phyloP scores from a whole-genome alignment of 495 filamentous ascomycete genomes.

The Neurospora sp. region DNA sequence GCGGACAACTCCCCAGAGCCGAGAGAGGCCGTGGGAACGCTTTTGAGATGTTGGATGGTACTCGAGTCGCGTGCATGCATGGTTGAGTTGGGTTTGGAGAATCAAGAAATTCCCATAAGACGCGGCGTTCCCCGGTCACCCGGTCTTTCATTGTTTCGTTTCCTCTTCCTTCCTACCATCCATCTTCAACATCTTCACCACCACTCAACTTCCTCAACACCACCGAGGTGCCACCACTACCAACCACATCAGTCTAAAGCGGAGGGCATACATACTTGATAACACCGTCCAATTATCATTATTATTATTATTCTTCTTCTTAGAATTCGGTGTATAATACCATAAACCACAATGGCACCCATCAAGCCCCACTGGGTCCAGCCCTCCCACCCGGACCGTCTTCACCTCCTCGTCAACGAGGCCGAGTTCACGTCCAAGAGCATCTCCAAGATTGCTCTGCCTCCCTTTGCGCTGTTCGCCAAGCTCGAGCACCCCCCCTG shows the following conservation, averaged over 20 bases:
- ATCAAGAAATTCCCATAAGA: background rate
- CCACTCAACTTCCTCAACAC: background rate
- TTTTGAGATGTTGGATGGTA: background rate
- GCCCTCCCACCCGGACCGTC: conserved; percentile 42
- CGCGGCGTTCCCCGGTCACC: background rate
- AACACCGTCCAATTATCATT: background rate
- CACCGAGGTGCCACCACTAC: background rate
- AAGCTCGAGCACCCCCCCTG: conserved; percentile 44
- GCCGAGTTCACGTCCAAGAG: conserved; percentile 50
- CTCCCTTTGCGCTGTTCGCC: conserved; percentile 52
- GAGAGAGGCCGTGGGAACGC: background rate
- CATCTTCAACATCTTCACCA: background rate
- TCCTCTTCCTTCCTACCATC: background rate
- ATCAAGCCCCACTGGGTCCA: conserved; percentile 41
- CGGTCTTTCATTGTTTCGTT: background rate
- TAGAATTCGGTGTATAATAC: background rate
- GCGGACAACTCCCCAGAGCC: background rate
- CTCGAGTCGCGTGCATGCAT: background rate
- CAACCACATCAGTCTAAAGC: background rate
- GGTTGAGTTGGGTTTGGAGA: background rate
- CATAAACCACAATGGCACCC: conserved; percentile 28
- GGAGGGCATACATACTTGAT: background rate
- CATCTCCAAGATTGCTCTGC: conserved; percentile 49
- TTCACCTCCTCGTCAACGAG: conserved; percentile 39
- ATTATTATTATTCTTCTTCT: background rate